Conservation (phyloP, 2,329 filamentous ascomycete genomes). For the Xylariaceae sp. region DNA sequence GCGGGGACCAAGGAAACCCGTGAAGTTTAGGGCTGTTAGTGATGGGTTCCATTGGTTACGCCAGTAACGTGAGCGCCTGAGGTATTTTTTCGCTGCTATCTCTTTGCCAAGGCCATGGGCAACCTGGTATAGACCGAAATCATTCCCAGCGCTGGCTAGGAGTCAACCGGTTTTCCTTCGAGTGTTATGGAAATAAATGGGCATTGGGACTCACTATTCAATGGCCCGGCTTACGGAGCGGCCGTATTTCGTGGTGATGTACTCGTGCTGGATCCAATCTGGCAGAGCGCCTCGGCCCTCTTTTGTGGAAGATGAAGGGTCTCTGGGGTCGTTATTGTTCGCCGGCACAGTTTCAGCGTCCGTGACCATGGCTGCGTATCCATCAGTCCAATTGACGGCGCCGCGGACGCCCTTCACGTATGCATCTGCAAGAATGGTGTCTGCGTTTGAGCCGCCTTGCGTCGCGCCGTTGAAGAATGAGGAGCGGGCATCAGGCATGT, state of each 20-base stretch:
- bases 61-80: conserved; percentile 63
- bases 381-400: conserved; percentile 59
- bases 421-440: conserved; percentile 69
- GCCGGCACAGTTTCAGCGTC: conserved; percentile 61
- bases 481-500: conserved; percentile 61
- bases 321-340: conserved; percentile 55
- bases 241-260: conserved; percentile 58
- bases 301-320: conserved; percentile 58
- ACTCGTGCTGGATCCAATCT: conserved; percentile 63
- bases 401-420: conserved; percentile 65
- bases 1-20: conserved; percentile 63
- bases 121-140: conserved; percentile 64
- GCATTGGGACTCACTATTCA: conserved; percentile 49
- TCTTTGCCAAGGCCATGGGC: conserved; percentile 52
- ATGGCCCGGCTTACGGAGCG: conserved; percentile 62
- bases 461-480: conserved; percentile 66
- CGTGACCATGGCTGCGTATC: conserved; percentile 59
- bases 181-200: neutral
- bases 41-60: conserved; percentile 65
- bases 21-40: conserved; percentile 55
- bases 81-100: conserved; percentile 53
- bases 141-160: conserved; percentile 52
- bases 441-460: conserved; percentile 66
- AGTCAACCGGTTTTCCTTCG: neutral
- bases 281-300: conserved; percentile 65